Evolutionary conservation across 805 yeast genomes (phyloP).

Genomic region (Torulaspora microellipsoides): DNA sequence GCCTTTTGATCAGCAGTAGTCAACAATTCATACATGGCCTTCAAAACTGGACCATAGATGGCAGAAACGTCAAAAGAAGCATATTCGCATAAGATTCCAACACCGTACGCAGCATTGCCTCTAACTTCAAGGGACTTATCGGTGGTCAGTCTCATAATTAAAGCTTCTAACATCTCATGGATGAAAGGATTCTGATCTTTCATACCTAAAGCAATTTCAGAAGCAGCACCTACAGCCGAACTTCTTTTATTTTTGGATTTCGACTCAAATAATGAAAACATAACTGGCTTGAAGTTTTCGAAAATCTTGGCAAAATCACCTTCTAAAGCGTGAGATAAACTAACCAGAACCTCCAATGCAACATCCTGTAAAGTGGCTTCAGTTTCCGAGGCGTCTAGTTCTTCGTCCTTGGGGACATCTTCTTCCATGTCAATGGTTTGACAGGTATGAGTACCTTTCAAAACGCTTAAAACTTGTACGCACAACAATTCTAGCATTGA

Average conservation of each 20-base stretch:
- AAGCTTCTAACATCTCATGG: slow-evolving; percentile 64
- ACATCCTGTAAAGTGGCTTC: slow-evolving; percentile 74
- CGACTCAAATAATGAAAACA: slow-evolving; percentile 53
- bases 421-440: slow-evolving; percentile 73
- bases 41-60: slow-evolving; percentile 63
- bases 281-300: slow-evolving; percentile 60
- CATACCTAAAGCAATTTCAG: slow-evolving; percentile 80
- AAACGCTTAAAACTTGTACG: slow-evolving; percentile 61
- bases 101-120: slow-evolving; percentile 94
- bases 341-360: slow-evolving; percentile 79
- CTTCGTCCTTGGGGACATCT: slow-evolving; percentile 51
- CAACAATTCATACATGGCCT: slow-evolving; percentile 63
- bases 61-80: slow-evolving; percentile 52
- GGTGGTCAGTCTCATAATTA: slow-evolving; percentile 62
- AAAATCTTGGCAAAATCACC: slow-evolving; percentile 73
- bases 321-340: slow-evolving; percentile 71
- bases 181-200: slow-evolving; percentile 60
- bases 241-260: slow-evolving; percentile 73
- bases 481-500: slow-evolving; percentile 64
- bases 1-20: slow-evolving; percentile 76
- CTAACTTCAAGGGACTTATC: slow-evolving; percentile 83
- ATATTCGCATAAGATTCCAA: slow-evolving; percentile 63
- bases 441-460: slow-evolving; percentile 80
- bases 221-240: slow-evolving; percentile 80
- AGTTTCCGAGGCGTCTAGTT: slow-evolving; percentile 52